A percentile compares a stretch with the other conserved stretches of the same genome.
These are phyloP conservation scores for Metschnikowia shivogae DNA, from an alignment of 805 yeast genomes.

Conservation along the genomic window DNA sequence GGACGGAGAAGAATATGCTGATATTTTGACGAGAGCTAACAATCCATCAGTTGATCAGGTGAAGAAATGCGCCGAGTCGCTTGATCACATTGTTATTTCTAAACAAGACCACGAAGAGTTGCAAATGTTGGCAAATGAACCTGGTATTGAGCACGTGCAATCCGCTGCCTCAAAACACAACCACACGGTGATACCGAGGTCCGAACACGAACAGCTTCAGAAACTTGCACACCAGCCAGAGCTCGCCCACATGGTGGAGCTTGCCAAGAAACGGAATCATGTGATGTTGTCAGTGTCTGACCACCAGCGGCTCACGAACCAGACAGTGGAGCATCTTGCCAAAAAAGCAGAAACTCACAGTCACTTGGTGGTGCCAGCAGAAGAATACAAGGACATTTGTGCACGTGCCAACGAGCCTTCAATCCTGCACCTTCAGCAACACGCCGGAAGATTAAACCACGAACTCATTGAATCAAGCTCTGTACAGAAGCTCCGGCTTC, in stretches of 20 bases:
- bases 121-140: slow-evolving; percentile 13
- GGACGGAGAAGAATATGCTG: slow-evolving; percentile 2
- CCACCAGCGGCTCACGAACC: not conserved
- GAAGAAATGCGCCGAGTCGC: slow-evolving; percentile 8
- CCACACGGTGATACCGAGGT: slow-evolving; percentile 11
- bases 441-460: slow-evolving; percentile 12
- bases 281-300: slow-evolving; percentile 6
- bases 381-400: slow-evolving; percentile 9
- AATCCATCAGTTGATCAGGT: slow-evolving; percentile 21
- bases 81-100: slow-evolving; percentile 15
- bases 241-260: slow-evolving; percentile 5
- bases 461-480: not conserved
- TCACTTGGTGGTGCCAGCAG: slow-evolving; percentile 10
- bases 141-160: too few relatives aligned
- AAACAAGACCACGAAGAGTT: slow-evolving; percentile 12
- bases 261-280: slow-evolving; percentile 5
- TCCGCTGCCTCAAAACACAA: slow-evolving; percentile 9
- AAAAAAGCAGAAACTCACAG: slow-evolving; percentile 14
- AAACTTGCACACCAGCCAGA: slow-evolving; percentile 8
- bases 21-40: slow-evolving; percentile 10
- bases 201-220: slow-evolving; percentile 5
- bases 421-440: slow-evolving; percentile 14
- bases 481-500: not conserved
- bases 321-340: slow-evolving; percentile 18
- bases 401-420: slow-evolving; percentile 16